Conservation (phyloP, 495 filamentous ascomycete species). For the Podospora conica region DNA sequence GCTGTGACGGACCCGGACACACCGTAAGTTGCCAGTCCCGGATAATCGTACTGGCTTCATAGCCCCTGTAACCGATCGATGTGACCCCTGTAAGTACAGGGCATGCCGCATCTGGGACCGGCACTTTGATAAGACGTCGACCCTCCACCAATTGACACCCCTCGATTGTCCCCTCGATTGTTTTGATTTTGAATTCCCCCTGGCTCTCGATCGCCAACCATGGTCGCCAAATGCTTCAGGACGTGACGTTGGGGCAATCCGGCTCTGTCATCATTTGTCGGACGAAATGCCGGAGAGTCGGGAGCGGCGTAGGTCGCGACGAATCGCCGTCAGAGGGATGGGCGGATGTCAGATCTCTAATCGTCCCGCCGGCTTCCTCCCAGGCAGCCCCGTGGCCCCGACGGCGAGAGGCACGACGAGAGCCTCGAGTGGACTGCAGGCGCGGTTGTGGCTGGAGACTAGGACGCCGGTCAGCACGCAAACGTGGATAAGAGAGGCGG, state of each 20-base stretch:
- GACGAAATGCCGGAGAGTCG: background rate
- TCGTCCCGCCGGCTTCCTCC: conserved; percentile 6
- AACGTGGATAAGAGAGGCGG: background rate
- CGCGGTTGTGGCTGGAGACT: conserved; percentile 10
- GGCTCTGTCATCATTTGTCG: background rate
- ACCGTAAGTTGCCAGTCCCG: background rate
- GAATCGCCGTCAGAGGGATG: background rate
- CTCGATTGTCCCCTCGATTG: background rate
- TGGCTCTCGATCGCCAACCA: background rate
- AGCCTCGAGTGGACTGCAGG: background rate
- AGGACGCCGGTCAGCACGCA: conserved; percentile 10
- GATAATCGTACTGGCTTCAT: background rate
- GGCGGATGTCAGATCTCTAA: conserved; percentile 8
- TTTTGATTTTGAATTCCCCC: background rate
- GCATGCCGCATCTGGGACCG: background rate
- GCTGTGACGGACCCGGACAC: background rate
- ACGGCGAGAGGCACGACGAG: background rate
- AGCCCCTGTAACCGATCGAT: background rate
- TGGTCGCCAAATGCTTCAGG: background rate
- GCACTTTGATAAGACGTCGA: background rate
- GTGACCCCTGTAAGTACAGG: background rate
- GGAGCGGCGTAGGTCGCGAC: background rate
- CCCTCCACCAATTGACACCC: background rate
- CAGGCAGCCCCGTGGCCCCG: background rate
- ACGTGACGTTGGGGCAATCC: background rate